These are phyloP conservation scores for Monilinia laxa DNA, from an alignment of 2,329 filamentous ascomycete genomes.

Conservation along the genomic window DNA sequence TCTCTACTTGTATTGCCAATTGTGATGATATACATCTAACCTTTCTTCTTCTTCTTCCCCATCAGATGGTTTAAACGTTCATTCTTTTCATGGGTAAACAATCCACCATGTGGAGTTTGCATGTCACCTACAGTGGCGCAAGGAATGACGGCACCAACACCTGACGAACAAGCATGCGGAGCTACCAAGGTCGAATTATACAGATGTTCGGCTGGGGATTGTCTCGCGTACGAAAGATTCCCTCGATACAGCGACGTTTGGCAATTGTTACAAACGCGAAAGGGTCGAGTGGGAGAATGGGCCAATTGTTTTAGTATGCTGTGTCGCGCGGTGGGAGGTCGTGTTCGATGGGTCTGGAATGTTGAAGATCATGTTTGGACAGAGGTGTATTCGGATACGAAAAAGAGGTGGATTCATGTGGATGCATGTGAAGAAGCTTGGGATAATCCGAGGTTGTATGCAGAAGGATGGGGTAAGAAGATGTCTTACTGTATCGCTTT, in stretches of 20 bases:
- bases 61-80: conserved; percentile 90
- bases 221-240: conserved; percentile 81
- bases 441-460: conserved; percentile 90
- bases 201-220: conserved; percentile 74
- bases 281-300: conserved; percentile 91
- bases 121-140: conserved; percentile 77
- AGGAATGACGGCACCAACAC: conserved; percentile 80
- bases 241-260: conserved; percentile 95
- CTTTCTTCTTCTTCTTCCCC: background rate
- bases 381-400: conserved; percentile 92
- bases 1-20: conserved; percentile 24
- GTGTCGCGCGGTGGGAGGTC: conserved; percentile 84
- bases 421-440: conserved; percentile 92
- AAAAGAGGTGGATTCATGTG: conserved; percentile 93
- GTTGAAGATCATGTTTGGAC: conserved; percentile 97
- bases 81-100: conserved; percentile 97
- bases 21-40: conserved; percentile 25
- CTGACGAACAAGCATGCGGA: conserved; percentile 85
- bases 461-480: conserved; percentile 94
- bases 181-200: conserved; percentile 88
- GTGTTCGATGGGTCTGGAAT: conserved; percentile 98
- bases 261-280: conserved; percentile 80
- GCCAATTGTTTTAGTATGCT: conserved; percentile 99
- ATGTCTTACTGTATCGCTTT: conserved; percentile 98
- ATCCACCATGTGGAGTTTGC: conserved; percentile 82